phyloP scores from a whole-genome alignment of 2,329 filamentous ascomycete species.

The Exophiala sp. region DNA sequence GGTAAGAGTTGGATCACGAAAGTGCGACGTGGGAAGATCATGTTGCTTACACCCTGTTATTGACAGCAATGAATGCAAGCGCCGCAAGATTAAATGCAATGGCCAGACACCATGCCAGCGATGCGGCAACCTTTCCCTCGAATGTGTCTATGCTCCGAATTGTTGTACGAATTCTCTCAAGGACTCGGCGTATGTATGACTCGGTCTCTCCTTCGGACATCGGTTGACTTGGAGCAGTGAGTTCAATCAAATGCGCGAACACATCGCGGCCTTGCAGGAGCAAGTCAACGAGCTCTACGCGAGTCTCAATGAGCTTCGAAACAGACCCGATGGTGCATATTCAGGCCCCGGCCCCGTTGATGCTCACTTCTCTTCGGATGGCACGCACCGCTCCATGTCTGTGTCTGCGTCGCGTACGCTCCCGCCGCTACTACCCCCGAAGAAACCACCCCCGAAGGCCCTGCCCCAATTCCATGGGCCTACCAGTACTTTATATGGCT shows the following conservation, averaged over 20 bases:
- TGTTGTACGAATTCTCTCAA: conserved; percentile 74
- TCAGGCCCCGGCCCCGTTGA: conserved; percentile 15
- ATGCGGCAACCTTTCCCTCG: conserved; percentile 58
- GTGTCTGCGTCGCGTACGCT: conserved; percentile 24
- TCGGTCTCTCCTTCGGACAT: not conserved
- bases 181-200: conserved; percentile 62
- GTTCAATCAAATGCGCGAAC: conserved; percentile 71
- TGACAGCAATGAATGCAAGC: conserved; percentile 57
- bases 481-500: conserved; percentile 76
- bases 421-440: conserved; percentile 27
- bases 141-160: conserved; percentile 60
- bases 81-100: conserved; percentile 62
- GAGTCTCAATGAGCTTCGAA: conserved; percentile 62
- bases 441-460: conserved; percentile 46
- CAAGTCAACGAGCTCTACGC: conserved; percentile 74
- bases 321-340: conserved; percentile 34
- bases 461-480: conserved; percentile 71
- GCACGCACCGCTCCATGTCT: conserved; percentile 30
- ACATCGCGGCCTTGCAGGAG: conserved; percentile 70
- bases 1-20: conserved; percentile 41
- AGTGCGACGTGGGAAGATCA: too few species aligned
- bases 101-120: conserved; percentile 59
- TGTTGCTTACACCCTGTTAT: not conserved
- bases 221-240: conserved; percentile 47
- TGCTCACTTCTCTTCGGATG: conserved; percentile 22